phyloP scores from a whole-genome alignment of 129 eudicot species.

The Smallanthus sonchifolius region DNA sequence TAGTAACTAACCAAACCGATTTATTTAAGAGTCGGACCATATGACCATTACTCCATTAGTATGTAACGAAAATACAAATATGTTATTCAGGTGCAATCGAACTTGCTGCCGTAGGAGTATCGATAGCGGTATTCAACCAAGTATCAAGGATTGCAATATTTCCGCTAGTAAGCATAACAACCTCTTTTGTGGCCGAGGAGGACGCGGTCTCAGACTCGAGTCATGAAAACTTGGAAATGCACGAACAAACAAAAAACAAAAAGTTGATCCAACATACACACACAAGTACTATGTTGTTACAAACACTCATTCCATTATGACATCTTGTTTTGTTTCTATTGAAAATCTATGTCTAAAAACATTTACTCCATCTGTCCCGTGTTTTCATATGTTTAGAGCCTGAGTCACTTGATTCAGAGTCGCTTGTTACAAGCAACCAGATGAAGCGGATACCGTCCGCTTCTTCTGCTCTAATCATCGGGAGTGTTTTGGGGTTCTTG shows the following conservation, averaged over 20 bases:
- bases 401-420: conserved; percentile 31
- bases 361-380: neutral
- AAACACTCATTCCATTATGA: neutral
- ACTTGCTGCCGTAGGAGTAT: conserved; percentile 90
- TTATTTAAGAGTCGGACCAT: neutral
- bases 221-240: conserved; percentile 38
- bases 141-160: conserved; percentile 75
- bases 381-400: conserved; percentile 27
- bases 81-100: conserved; percentile 61
- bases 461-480: conserved; percentile 68
- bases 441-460: conserved; percentile 69
- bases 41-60: neutral
- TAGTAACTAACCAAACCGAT: too few species aligned
- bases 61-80: neutral
- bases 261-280: conserved; percentile 34
- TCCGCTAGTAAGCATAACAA: conserved; percentile 74
- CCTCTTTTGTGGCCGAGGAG: conserved; percentile 83
- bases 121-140: conserved; percentile 82
- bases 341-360: neutral
- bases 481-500: conserved; percentile 57
- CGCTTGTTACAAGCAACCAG: conserved; percentile 12
- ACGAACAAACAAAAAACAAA: conserved; percentile 31
- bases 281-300: conserved; percentile 4
- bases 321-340: neutral
- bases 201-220: conserved; percentile 33